Conservation (phyloP, 331 rosid genomes). For the Spiraea crenata region DNA sequence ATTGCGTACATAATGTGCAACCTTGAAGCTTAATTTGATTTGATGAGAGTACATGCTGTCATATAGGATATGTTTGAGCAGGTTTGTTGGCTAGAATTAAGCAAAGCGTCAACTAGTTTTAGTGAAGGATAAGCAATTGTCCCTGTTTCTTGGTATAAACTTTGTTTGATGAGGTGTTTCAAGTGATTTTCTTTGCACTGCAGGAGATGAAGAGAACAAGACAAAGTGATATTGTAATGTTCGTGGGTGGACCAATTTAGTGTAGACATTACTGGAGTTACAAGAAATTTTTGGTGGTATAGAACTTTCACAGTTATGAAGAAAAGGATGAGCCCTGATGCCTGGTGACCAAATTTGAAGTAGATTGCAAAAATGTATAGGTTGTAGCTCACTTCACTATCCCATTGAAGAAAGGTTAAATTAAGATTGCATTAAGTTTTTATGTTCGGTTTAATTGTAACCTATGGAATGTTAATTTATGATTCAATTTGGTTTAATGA, state of each 20-base stretch:
- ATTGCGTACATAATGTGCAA: background rate
- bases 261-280: background rate
- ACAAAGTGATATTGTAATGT: background rate
- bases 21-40: background rate
- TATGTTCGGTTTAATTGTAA: no score
- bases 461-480: no score
- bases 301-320: background rate
- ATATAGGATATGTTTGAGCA: background rate
- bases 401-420: no score
- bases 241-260: background rate
- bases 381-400: background rate
- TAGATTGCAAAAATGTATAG: background rate
- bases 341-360: constrained; percentile 3
- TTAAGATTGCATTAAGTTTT: no score
- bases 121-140: constrained; percentile 1
- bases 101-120: background rate
- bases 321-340: constrained; percentile 2
- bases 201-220: constrained; percentile 17
- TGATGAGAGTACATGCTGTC: background rate
- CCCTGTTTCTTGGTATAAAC: constrained; percentile 4
- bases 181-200: background rate
- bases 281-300: background rate
- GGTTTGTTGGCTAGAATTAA: background rate
- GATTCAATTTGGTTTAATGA: no score
- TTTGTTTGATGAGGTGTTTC: background rate